Base-by-base conservation (phyloP, 2,329 filamentous ascomycete species). In the Nectriaceae sp. region DNA sequence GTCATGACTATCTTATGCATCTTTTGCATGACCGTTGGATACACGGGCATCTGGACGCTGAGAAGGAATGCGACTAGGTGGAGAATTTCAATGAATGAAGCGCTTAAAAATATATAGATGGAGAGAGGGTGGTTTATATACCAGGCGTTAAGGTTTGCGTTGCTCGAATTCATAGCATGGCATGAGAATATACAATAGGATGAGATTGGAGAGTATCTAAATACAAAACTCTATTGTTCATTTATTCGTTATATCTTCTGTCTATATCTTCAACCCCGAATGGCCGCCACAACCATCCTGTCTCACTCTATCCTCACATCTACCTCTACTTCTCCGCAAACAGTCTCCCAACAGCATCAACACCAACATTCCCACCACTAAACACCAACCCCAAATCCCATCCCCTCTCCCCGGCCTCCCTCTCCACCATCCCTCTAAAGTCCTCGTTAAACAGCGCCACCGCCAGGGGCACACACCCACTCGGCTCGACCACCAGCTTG, bases 401-500 rank as follows among this genome's bases (percentile, higher is more conserved):
- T 0, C 89, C 90, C 11, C 80, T 75, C 44, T 82, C 77, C 0
- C 89, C 88, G 0, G 75, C 88, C 68, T 92, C 88, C 50, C 63
- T 68, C 72, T 90, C 84, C 10, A 92, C 87, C 69, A 87, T 69
- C 11, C 63, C 66, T 49, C 90, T 75, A 54, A 97, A 97, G 4
- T 91, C 89, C 70, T 95, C 89, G 66, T 96, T 88, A 56, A 83
- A 97, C 57, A 97, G 72, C 44, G 85, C 86, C 6, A 89, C 88
- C 0, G 93, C 94, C 50, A 97, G 68, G 2, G 84, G 83, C n/a
- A 97, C 92, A 3, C 86, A 90, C 1, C 88, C 83, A 69, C 87
- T 92, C 19, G 93, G 93, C 76, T 97, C 93, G 11, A 97, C 84
- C 19, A 97, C 84, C 40, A 96, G 73, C 81, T 97, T 97, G 78